Evolutionary conservation across 1,139 yeast species (phyloP).

Genomic region (Scheffersomyces titani): DNA sequence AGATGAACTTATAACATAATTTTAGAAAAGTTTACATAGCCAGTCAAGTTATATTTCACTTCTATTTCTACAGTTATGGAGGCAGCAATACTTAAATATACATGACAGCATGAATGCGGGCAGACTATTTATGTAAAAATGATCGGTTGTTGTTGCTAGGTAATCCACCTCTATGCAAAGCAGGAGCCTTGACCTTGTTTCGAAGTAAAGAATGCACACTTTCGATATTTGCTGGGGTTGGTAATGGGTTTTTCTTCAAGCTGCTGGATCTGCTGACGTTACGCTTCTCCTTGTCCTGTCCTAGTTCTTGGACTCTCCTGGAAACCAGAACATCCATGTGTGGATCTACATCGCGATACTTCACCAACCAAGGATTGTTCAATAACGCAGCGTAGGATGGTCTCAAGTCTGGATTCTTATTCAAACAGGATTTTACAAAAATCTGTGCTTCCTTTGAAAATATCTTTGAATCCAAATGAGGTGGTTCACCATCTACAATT

Average conservation of each 20-base stretch:
- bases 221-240: conserved; percentile 23
- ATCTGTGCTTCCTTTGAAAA: conserved; percentile 78
- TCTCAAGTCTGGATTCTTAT: conserved; percentile 76
- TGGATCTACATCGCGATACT: conserved; percentile 43
- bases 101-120: neutral
- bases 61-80: neutral
- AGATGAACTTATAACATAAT: neutral
- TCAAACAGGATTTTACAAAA: conserved; percentile 78
- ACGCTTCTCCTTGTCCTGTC: conserved; percentile 23
- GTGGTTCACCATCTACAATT: conserved; percentile 96
- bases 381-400: conserved; percentile 80
- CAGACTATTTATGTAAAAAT: neutral
- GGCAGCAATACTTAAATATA: neutral
- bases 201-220: conserved; percentile 40
- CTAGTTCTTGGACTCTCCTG: conserved; percentile 31
- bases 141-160: conserved; percentile 9
- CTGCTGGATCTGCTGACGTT: conserved; percentile 13
- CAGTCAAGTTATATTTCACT: neutral
- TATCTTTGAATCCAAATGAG: conserved; percentile 53
- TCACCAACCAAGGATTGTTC: conserved; percentile 79
- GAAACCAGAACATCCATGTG: conserved; percentile 45
- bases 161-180: conserved; percentile 46
- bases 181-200: conserved; percentile 43
- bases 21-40: neutral
- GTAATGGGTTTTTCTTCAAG: conserved; percentile 3